Evolutionary conservation across 2,329 filamentous ascomycete species (phyloP).

Genomic region (Ceratocystis harringtonii): DNA sequence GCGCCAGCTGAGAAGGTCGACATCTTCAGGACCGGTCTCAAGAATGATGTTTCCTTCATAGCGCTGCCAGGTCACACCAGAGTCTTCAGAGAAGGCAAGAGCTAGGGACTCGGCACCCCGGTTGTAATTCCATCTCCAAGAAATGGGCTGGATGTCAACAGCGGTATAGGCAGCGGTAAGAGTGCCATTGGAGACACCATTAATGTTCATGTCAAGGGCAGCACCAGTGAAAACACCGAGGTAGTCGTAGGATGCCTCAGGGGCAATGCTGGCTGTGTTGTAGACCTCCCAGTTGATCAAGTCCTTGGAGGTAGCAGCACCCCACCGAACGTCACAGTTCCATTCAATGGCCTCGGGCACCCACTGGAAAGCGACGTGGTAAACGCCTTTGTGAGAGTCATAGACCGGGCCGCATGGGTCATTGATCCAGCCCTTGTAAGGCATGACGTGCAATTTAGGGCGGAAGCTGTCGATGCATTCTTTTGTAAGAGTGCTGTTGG

Average conservation of each 20-base stretch:
- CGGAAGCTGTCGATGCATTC: conserved; percentile 15
- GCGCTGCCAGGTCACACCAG: conserved; percentile 19
- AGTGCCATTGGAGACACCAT: conserved; percentile 22
- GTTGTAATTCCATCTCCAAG: conserved; percentile 32
- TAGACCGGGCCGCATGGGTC: conserved; percentile 33
- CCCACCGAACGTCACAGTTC: conserved; percentile 22
- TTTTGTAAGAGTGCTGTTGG: conserved; percentile 9
- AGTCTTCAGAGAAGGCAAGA: conserved; percentile 29
- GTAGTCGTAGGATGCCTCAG: conserved; percentile 27
- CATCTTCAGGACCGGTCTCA: conserved; percentile 17
- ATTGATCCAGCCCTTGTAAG: conserved; percentile 28
- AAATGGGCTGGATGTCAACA: conserved; percentile 30
- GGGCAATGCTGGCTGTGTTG: conserved; percentile 16
- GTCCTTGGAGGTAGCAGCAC: conserved; percentile 28
- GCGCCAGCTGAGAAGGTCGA: conserved; percentile 21
- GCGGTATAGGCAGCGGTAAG: conserved; percentile 32
- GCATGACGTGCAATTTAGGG: conserved; percentile 29
- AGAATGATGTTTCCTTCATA: conserved; percentile 20
- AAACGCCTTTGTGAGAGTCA: conserved; percentile 29
- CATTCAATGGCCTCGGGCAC: conserved; percentile 18
- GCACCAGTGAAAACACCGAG: conserved; percentile 32
- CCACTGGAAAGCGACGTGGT: conserved; percentile 30
- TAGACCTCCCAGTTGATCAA: conserved; percentile 24
- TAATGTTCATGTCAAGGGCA: conserved; percentile 30
- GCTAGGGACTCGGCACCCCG: conserved; percentile 32